Percentiles rank a stretch among this genome's conserved stretches.
These are phyloP conservation scores for Dysphania ambrosioides DNA, from an alignment of 148 eudicot species.

Conservation along the genomic window DNA sequence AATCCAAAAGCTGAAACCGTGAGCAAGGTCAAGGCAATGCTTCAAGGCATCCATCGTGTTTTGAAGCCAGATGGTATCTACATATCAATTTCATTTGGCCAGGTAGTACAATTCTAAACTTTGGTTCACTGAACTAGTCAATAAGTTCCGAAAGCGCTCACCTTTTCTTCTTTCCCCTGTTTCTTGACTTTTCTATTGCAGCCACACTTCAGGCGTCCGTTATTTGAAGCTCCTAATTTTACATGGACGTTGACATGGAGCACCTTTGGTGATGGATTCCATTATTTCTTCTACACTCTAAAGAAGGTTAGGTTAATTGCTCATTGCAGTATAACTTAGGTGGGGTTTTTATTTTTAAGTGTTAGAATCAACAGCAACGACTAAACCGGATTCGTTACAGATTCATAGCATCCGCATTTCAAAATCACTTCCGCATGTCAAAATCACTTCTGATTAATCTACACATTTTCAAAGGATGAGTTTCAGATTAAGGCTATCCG, in stretches of 20 bases:
- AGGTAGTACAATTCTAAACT: conserved; percentile 43
- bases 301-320: conserved; percentile 62
- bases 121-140: not conserved
- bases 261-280: conserved; percentile 95
- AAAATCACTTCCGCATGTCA: not conserved
- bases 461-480: not conserved
- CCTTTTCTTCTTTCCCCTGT: not conserved
- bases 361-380: not conserved
- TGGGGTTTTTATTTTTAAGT: not conserved
- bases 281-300: conserved; percentile 82
- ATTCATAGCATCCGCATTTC: not conserved
- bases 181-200: conserved; percentile 27
- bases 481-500: not conserved
- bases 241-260: conserved; percentile 85
- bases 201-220: conserved; percentile 93
- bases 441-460: not conserved
- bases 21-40: conserved; percentile 77
- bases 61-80: conserved; percentile 83
- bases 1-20: conserved; percentile 69
- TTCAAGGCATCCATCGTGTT: conserved; percentile 77
- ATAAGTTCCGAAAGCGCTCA: not conserved
- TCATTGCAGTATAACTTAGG: not conserved
- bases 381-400: not conserved
- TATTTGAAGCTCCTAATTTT: conserved; percentile 64
- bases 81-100: conserved; percentile 90